Evolutionary conservation across 164 flowering plant species (phyloP), one percentile per base, ranked within the genome.

Genomic region (Macadamia integrifolia): DNA sequence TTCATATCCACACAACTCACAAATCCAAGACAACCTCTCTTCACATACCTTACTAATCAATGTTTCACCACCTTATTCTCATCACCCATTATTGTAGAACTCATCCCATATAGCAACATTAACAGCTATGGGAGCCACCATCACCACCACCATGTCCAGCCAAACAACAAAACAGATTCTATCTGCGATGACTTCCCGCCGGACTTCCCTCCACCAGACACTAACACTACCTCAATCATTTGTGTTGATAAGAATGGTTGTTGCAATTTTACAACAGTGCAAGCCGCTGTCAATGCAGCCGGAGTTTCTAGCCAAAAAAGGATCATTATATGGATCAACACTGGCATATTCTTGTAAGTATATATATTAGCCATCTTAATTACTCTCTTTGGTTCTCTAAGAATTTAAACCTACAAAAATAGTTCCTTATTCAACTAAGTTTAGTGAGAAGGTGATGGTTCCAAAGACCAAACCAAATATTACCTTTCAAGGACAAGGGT

Each of bases 401-500:
- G 30, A 60, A 56, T 48, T 46, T 64, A 64, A 76, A 53, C 50
- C 14, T 14, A 17, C 57, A 14, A 53, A 10, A 6, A 35, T 35
- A 35, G 57, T 53, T 14, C 13, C 57, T 53, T 14, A 53, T 40
- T 23, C 35, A 1, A 44, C 55, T 50, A 61, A 35, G 50, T 74
- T 30, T 44, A 93, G 97, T 71, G 98, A 91, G 77, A 93, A 91
- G 71, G 90, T 93, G 44, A 78, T 70, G 5, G 73, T 93, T 17
- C 88, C 93, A 14, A 86, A 58, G 53, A 84, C 76, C 61, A 91
- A 90, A 68, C 84, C 87, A 9, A 93, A 93, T 57, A 79, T 90
- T 43, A 93, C 98, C 55, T 87, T 93, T 71, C 97, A 91, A 85
- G 98, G 98, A 64, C 97, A 91, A 82, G 96, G 97, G 46, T 86